Percentiles rank a stretch among this genome's conserved stretches.
These are phyloP conservation scores for Globisporangium cederbergense DNA, from an alignment of 352 stramenopile genomes.

Conservation along the genomic window DNA sequence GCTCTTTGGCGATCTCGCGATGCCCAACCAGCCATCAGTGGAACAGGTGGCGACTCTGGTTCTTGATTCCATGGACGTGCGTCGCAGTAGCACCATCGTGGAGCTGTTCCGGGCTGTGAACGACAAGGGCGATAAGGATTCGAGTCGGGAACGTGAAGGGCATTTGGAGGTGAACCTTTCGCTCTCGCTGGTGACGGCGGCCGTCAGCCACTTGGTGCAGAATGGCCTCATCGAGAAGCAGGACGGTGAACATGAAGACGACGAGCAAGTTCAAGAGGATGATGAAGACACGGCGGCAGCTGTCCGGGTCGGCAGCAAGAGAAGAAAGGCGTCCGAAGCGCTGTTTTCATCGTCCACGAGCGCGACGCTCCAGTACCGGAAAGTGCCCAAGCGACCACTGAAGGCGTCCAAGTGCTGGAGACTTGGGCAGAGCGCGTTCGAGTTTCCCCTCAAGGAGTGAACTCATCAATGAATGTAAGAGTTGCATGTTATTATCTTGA, in stretches of 20 bases:
- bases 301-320: constrained; percentile 19
- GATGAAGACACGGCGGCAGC: not conserved
- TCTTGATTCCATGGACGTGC: constrained; percentile 57
- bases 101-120: constrained; percentile 60
- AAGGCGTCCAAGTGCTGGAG: constrained; percentile 79
- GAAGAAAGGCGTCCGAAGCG: constrained; percentile 18
- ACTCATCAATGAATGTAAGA: constrained; percentile 28
- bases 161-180: constrained; percentile 22
- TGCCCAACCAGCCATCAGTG: constrained; percentile 21
- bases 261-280: constrained; percentile 7
- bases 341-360: not conserved
- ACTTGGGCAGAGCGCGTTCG: constrained; percentile 31
- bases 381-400: constrained; percentile 59
- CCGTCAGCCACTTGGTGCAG: constrained; percentile 50
- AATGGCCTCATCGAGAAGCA: constrained; percentile 52
- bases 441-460: constrained; percentile 29
- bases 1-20: not conserved
- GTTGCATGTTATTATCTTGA: constrained; percentile 14
- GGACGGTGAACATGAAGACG: constrained; percentile 3
- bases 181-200: constrained; percentile 50
- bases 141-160: not conserved
- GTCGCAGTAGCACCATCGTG: constrained; percentile 43
- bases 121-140: constrained; percentile 5
- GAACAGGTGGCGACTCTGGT: constrained; percentile 49
- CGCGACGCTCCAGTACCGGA: constrained; percentile 38